Evolutionary conservation across 2,329 filamentous ascomycete genomes (phyloP), one percentile per base, ranked within the genome.

Genomic region (Fusarium staphyleae): DNA sequence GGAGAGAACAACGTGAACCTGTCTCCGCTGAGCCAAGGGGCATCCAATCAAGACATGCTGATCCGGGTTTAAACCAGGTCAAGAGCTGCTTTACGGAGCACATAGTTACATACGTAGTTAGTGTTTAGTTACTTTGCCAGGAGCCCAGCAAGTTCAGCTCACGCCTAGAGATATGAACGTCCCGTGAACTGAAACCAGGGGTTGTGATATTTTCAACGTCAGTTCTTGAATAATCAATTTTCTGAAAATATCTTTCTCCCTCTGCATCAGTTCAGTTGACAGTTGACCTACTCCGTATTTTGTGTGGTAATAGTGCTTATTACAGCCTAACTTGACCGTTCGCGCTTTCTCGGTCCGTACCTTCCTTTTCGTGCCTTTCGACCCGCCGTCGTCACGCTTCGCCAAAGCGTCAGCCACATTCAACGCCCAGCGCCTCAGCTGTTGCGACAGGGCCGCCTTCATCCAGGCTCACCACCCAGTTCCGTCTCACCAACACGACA

Each of bases 391-490:
- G 30, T 48, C 32, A 58, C 57, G 57, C 41, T 48, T 47, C 16
- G 22, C 30, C 18, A 41, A 41, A 62, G 57, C 53, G 53, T 61
- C 53, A 61, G 58, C 58, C 58, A 49, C 47, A 49, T 26, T 13
- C 30, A n/a, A 29, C 32, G n/a, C 15, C 28, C 44, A 47, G 44
- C 33, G 15, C 8, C n/a, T n/a, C 13, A 29, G n/a, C 41, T 14
- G 19, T 19, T 36, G 19, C 32, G 43, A 36, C 33, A 6, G 42
- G 24, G 29, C 48, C 19, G 28, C 52, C 19, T 22, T 4, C 19
- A 22, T 4, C 28, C 40, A 48, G 43, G 39, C 34, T 48, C 28
- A 42, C 40, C 41, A 59, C 46, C 55, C 34, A 47, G 52, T 48
- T 52, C 46, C 11, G 37, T 26, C 55, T 29, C 36, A 32, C 41